Conservation (phyloP, 352 stramenopile species). For the Pythium rishiriense region DNA sequence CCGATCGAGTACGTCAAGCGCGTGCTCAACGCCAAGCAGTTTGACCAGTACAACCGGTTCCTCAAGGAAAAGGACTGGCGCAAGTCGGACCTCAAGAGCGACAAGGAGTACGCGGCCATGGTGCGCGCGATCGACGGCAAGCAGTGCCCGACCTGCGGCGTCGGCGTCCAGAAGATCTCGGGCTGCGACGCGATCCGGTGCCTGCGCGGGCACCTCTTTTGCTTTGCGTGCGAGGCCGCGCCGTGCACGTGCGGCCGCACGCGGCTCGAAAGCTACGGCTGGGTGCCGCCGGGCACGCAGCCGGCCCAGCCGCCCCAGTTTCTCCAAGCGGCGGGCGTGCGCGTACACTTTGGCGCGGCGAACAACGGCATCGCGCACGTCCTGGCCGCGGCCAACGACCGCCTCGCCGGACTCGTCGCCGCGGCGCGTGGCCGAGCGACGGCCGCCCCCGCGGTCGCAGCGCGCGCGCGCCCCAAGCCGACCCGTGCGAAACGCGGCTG, state of each 20-base stretch:
- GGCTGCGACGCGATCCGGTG: constrained; percentile 31
- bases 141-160: constrained; percentile 28
- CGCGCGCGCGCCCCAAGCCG: neutral
- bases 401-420: neutral
- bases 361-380: neutral
- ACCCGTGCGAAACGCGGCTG: neutral
- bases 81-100: constrained; percentile 26
- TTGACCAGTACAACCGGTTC: constrained; percentile 24
- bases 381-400: neutral
- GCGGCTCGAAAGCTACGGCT: constrained; percentile 14
- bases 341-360: neutral
- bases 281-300: constrained; percentile 3
- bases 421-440: neutral
- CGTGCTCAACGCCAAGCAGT: constrained; percentile 15
- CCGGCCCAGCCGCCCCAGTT: no score
- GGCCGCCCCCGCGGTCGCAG: no score
- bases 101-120: constrained; percentile 25
- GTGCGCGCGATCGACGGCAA: constrained; percentile 19
- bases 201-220: constrained; percentile 40
- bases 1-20: constrained; percentile 36
- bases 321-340: neutral
- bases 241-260: constrained; percentile 29
- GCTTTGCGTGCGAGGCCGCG: constrained; percentile 34
- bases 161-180: constrained; percentile 26
- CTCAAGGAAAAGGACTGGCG: constrained; percentile 24